Evolutionary conservation across 306 rosid species (phyloP).

Genomic region (Cicer yamashitae): DNA sequence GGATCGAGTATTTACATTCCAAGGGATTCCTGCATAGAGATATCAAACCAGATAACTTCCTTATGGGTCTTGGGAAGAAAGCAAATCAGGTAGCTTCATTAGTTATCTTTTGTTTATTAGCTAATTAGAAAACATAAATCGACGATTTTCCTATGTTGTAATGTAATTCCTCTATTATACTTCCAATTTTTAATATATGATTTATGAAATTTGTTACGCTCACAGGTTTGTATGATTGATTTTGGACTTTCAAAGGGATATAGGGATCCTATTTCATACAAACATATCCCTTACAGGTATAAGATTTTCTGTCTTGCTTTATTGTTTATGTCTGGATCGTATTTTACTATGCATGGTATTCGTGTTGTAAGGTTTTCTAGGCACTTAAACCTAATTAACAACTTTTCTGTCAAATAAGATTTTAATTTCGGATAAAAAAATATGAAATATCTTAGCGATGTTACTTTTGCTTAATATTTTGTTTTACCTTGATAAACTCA

Average conservation of each 20-base stretch:
- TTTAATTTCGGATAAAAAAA: background rate
- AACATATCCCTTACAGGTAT: constrained; percentile 82
- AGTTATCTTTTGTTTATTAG: constrained; percentile 5
- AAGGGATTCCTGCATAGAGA: constrained; percentile 88
- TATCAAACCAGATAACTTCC: constrained; percentile 93
- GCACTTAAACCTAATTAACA: background rate
- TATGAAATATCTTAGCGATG: background rate
- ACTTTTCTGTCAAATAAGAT: background rate
- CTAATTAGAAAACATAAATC: background rate
- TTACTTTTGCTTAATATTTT: constrained; percentile 38
- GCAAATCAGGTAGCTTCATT: constrained; percentile 73
- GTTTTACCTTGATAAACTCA: constrained; percentile 45
- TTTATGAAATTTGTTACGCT: constrained; percentile 30
- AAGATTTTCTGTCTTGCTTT: background rate
- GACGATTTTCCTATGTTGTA: background rate
- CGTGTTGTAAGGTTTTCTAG: background rate
- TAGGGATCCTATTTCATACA: constrained; percentile 64
- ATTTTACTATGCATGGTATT: constrained; percentile 14
- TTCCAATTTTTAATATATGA: constrained; percentile 7
- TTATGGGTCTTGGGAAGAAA: constrained; percentile 95
- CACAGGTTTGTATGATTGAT: constrained; percentile 75
- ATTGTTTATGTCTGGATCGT: background rate
- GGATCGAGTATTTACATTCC: constrained; percentile 70
- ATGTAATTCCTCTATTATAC: constrained; percentile 5
- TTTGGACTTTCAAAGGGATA: constrained; percentile 81